phyloP scores from a whole-genome alignment of 164 flowering plant species.

The Brasenia schreberi region DNA sequence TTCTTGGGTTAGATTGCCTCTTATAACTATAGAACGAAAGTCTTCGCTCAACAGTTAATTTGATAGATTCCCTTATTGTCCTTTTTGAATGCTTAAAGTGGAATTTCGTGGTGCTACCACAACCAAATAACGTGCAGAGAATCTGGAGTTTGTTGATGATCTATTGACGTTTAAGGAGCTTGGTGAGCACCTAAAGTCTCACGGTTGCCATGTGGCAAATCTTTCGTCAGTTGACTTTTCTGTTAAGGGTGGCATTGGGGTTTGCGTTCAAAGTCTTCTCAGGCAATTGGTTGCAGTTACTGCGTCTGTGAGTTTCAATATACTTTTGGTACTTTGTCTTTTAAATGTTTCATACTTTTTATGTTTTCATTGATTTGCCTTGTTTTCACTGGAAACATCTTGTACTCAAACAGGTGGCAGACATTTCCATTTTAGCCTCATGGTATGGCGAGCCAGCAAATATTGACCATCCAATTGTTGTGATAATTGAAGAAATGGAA shows the following conservation, averaged over 20 bases:
- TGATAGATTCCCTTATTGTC: not conserved
- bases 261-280: conserved; percentile 59
- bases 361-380: too few species aligned
- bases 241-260: conserved; percentile 58
- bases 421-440: conserved; percentile 59
- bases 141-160: conserved; percentile 92
- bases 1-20: not conserved
- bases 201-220: conserved; percentile 70
- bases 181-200: conserved; percentile 43
- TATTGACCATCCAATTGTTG: conserved; percentile 38
- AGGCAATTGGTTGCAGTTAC: conserved; percentile 42
- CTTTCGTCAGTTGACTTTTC: conserved; percentile 67
- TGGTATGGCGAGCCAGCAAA: conserved; percentile 67
- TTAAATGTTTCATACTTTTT: too few species aligned
- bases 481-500: conserved; percentile 75
- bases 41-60: not conserved
- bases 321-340: too few species aligned
- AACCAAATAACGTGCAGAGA: conserved; percentile 27
- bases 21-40: not conserved
- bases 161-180: conserved; percentile 74
- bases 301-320: conserved; percentile 33
- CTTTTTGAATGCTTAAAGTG: not conserved
- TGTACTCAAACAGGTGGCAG: conserved; percentile 51
- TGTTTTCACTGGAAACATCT: too few species aligned
- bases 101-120: not conserved